Evolutionary conservation across 345 rosid genomes (phyloP).

Genomic region (Populus deltoides): DNA sequence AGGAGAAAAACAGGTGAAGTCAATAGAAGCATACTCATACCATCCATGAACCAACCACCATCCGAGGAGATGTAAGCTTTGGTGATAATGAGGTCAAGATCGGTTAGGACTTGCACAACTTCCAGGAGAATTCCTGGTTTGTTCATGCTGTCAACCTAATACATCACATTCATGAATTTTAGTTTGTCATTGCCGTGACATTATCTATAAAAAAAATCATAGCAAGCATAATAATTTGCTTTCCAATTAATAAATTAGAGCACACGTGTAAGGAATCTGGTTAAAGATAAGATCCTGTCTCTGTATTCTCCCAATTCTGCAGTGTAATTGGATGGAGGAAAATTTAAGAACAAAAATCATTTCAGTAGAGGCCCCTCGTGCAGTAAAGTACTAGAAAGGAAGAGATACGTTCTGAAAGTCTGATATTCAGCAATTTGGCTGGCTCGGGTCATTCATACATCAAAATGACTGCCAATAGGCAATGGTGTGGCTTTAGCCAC

Average conservation of each 20-base stretch:
- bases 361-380: background rate
- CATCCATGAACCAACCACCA: slow-evolving; percentile 99
- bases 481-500: background rate
- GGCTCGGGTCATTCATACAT: background rate
- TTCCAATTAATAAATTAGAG: background rate
- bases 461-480: background rate
- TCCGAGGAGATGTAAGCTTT: slow-evolving; percentile 96
- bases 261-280: background rate
- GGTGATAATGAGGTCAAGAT: slow-evolving; percentile 80
- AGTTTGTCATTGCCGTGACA: background rate
- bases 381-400: background rate
- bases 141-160: slow-evolving; percentile 89
- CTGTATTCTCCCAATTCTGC: no score
- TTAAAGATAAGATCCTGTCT: background rate
- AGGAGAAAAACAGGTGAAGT: background rate
- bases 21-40: slow-evolving; percentile 29
- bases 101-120: slow-evolving; percentile 87
- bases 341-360: background rate
- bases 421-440: background rate
- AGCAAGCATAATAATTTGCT: background rate
- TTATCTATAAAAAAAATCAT: background rate
- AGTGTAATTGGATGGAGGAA: background rate
- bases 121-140: slow-evolving; percentile 91
- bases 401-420: background rate
- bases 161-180: background rate